Evolutionary conservation across 257 asterid species (phyloP).

Genomic region (Catharanthus roseus): DNA sequence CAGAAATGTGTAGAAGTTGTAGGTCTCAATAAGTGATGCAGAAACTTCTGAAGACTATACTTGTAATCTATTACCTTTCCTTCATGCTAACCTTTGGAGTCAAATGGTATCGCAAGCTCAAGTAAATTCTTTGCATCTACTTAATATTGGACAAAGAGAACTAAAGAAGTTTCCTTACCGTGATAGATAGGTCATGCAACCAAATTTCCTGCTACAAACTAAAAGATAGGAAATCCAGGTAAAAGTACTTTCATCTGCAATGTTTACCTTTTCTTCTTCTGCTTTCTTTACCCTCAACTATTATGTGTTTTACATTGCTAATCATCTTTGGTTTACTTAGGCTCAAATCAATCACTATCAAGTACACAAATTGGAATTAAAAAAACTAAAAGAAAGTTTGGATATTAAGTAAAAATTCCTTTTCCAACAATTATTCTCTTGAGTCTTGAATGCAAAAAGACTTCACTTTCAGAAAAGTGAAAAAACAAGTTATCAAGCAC

Average conservation of each 20-base stretch:
- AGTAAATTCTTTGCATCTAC: too few relatives aligned
- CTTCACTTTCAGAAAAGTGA: background rate
- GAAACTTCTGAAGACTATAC: conserved; percentile 32
- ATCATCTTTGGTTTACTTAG: background rate
- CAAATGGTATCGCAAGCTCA: too few relatives aligned
- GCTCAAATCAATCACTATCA: background rate
- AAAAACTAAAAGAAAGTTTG: background rate
- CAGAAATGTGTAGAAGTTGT: background rate
- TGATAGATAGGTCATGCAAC: background rate
- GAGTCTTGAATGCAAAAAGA: background rate
- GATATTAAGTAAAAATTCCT: background rate
- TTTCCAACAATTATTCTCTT: background rate
- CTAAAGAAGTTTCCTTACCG: background rate
- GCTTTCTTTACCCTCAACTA: too few relatives aligned
- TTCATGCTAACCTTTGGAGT: too few relatives aligned
- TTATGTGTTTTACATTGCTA: background rate
- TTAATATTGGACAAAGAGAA: background rate
- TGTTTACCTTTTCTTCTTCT: too few relatives aligned
- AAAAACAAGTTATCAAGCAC: background rate
- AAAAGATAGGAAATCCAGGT: too few relatives aligned
- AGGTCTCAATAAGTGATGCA: background rate
- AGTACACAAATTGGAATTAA: background rate
- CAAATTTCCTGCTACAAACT: background rate
- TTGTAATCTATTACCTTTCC: too few relatives aligned
- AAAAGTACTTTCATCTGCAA: too few relatives aligned